Conservation (phyloP, 129 eudicot species). For the Mikania micrantha region DNA sequence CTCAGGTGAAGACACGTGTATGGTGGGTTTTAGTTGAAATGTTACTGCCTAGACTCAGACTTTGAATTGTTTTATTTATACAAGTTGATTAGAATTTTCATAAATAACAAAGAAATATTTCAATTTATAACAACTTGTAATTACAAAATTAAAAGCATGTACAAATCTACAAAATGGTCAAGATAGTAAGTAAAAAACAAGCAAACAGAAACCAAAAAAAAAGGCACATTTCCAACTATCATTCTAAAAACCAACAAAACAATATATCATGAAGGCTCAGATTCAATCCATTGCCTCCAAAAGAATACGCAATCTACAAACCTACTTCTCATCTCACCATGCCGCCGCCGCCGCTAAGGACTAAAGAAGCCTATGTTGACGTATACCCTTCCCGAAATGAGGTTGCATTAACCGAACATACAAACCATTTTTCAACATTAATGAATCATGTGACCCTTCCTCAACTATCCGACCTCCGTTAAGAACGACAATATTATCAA, state of each 20-base stretch:
- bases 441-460: constrained; percentile 80
- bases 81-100: not conserved
- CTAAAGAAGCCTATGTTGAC: constrained; percentile 76
- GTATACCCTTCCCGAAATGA: constrained; percentile 82
- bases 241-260: constrained; percentile 44
- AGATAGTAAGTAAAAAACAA: constrained; percentile 13
- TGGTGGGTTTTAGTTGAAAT: not conserved
- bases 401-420: constrained; percentile 97
- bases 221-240: constrained; percentile 16
- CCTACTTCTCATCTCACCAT: constrained; percentile 27
- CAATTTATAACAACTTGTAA: not conserved
- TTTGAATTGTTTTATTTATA: not conserved
- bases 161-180: constrained; percentile 22
- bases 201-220: constrained; percentile 2
- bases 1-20: constrained; percentile 10
- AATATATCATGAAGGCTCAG: constrained; percentile 46
- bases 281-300: constrained; percentile 44
- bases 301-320: constrained; percentile 48
- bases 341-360: not conserved
- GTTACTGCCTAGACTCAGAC: not conserved
- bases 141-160: constrained; percentile 16
- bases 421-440: constrained; percentile 73
- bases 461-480: constrained; percentile 94
- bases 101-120: not conserved
- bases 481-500: constrained; percentile 88